Evolutionary conservation across 306 rosid species (phyloP), one percentile per base, ranked within the genome.

Genomic region (Medicago lupulina): DNA sequence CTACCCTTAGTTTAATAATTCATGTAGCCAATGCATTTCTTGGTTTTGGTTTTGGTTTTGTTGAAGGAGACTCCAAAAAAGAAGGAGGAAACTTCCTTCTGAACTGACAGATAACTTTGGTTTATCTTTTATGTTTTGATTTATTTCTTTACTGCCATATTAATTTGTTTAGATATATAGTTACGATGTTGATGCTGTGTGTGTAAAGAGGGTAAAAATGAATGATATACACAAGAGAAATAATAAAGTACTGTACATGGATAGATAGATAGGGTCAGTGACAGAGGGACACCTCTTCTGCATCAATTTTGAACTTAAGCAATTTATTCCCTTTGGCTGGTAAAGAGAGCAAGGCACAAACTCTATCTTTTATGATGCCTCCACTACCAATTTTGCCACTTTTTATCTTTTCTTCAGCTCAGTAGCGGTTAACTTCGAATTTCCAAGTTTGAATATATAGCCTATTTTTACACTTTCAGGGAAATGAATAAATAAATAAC

Each of bases 51-150:
- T 3, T 25, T 67, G 34, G n/a, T n/a, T n/a, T n/a, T n/a, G n/a
- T n/a, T n/a, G n/a, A 54, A 40, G 69, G 60, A n/a, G 15, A 62
- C 79, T 28, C 18, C 78, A 78, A 73, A 70, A 70, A 62, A 76
- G 77, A 40, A 17, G 21, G 77, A 78, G 63, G 86, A 79, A 88
- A 79, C 76, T 83, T 85, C 85, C 75, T 76, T 85, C 90, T 82
- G 80, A 73, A 80, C 34, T 70, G 83, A 46, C 38, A 61, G 73
- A 47, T 76, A 43, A 79, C 87, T 83, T 82, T 75, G 58, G 77
- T 81, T 5, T 53, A 7, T 31, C 41, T 14, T 23, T 13, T 21
- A 19, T 54, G 7, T 14, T 58, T 1, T 39, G 1, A 5, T 10
- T 17, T 21, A 10, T 5, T 13, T 59, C 8, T 25, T 60, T 25